Conservation (phyloP, 164 flowering plant species). For the Echeveria elegans region DNA sequence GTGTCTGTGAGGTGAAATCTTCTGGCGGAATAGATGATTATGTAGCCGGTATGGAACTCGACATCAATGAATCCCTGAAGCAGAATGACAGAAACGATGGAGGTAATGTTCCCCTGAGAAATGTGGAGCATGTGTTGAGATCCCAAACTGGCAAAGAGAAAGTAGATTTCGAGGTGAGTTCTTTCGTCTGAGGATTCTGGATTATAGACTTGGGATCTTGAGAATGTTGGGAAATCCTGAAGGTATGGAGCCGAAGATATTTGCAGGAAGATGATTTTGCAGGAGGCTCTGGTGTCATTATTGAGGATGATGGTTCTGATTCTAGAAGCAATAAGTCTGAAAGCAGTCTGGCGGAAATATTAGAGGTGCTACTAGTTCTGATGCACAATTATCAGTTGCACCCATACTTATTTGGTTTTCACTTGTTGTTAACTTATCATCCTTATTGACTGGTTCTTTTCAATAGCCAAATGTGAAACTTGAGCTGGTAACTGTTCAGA, state of each 20-base stretch:
- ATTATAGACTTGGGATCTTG: constrained; percentile 17
- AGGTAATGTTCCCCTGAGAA: constrained; percentile 15
- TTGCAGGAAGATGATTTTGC: constrained; percentile 26
- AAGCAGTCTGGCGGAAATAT: constrained; percentile 17
- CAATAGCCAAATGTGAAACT: constrained; percentile 19
- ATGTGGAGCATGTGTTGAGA: constrained; percentile 9
- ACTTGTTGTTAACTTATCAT: background rate
- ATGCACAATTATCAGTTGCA: background rate
- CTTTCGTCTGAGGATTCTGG: constrained; percentile 24
- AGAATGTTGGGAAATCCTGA: constrained; percentile 17
- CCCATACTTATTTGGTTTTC: background rate
- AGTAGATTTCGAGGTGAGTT: constrained; percentile 37
- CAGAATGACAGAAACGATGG: constrained; percentile 11
- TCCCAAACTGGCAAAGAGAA: constrained; percentile 15
- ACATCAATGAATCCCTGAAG: background rate
- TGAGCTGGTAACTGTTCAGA: too few species aligned
- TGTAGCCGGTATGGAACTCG: background rate
- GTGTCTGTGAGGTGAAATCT: constrained; percentile 10
- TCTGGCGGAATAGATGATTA: constrained; percentile 8
- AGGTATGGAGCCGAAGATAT: constrained; percentile 21
- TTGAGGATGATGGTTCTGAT: constrained; percentile 15
- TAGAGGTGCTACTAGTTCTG: constrained; percentile 21
- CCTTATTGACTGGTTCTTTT: constrained; percentile 4
- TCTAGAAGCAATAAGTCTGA: constrained; percentile 12
- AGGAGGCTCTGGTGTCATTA: constrained; percentile 13